Conservation (phyloP, 345 rosid genomes). For the Jatropha curcas region DNA sequence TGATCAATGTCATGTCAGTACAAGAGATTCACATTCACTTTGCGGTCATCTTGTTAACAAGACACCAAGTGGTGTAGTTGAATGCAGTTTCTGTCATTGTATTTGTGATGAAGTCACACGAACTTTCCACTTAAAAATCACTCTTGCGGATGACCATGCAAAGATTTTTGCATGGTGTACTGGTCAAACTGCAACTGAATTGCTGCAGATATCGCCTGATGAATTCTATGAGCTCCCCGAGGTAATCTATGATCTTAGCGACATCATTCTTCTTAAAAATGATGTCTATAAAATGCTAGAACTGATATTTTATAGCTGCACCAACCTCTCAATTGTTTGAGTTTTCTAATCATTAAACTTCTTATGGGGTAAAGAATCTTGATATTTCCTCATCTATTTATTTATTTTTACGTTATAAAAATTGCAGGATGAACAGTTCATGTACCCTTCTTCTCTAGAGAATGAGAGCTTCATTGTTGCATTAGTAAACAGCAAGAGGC, state of each 20-base stretch:
- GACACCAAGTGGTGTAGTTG: slow-evolving; percentile 34
- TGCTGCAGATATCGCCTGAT: slow-evolving; percentile 82
- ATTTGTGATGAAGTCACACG: slow-evolving; percentile 50
- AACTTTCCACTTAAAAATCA: slow-evolving; percentile 64
- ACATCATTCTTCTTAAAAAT: background rate
- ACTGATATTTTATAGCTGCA: background rate
- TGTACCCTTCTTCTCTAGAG: slow-evolving; percentile 78
- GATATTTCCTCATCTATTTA: background rate
- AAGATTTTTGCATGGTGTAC: slow-evolving; percentile 72
- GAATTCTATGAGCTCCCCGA: slow-evolving; percentile 84
- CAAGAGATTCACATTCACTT: slow-evolving; percentile 51
- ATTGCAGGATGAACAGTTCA: slow-evolving; percentile 78
- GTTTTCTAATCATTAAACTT: background rate
- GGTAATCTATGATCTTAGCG: slow-evolving; percentile 42
- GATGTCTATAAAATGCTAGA: background rate
- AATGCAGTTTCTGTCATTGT: slow-evolving; percentile 70
- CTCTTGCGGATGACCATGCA: slow-evolving; percentile 61
- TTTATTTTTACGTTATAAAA: too few relatives aligned
- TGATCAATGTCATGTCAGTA: slow-evolving; percentile 58
- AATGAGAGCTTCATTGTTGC: slow-evolving; percentile 74
- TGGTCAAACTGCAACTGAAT: slow-evolving; percentile 81
- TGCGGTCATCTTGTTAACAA: slow-evolving; percentile 71
- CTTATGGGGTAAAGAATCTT: background rate
- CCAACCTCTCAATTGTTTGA: background rate
- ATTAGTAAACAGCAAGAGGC: slow-evolving; percentile 52